A percentile compares a stretch with the other conserved stretches of the same genome.
phyloP scores from a whole-genome alignment of 129 eudicot species.

The Centaurea solstitialis region DNA sequence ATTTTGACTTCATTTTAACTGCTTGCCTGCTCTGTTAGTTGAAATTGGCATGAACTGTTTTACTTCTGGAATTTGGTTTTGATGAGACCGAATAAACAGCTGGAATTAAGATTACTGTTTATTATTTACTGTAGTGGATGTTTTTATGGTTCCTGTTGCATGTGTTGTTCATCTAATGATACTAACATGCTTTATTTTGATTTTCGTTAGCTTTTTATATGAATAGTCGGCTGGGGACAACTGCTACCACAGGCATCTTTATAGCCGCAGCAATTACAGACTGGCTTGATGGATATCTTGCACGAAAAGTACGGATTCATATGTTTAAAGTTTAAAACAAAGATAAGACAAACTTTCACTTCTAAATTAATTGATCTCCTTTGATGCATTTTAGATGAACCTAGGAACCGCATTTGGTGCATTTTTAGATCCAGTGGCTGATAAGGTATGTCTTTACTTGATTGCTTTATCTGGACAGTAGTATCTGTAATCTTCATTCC shows the following conservation, averaged over 20 bases:
- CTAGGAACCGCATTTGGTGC: slow-evolving; percentile 96
- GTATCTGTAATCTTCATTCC: neutral
- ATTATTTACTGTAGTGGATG: neutral
- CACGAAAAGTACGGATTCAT: slow-evolving; percentile 60
- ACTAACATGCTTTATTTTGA: slow-evolving; percentile 26
- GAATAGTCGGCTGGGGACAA: slow-evolving; percentile 82
- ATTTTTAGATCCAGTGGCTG: slow-evolving; percentile 98
- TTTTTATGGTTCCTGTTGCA: neutral
- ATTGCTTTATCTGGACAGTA: slow-evolving; percentile 1
- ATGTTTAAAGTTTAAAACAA: slow-evolving; percentile 1
- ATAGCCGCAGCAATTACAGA: slow-evolving; percentile 94
- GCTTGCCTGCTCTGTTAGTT: slow-evolving; percentile 5
- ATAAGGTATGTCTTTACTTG: slow-evolving; percentile 63
- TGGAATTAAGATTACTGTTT: slow-evolving; percentile 1
- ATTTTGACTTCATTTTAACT: neutral
- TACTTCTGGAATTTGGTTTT: neutral
- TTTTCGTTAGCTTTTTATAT: slow-evolving; percentile 68
- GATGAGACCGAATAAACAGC: neutral
- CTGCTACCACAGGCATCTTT: slow-evolving; percentile 79
- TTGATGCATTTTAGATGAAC: slow-evolving; percentile 60
- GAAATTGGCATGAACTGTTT: neutral
- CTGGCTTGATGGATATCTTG: slow-evolving; percentile 99
- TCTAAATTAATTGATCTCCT: neutral
- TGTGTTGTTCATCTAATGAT: slow-evolving; percentile 9
- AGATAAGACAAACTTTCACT: neutral